Conservation (phyloP, 2,329 filamentous ascomycete genomes). For the Bipolaris gigantea region DNA sequence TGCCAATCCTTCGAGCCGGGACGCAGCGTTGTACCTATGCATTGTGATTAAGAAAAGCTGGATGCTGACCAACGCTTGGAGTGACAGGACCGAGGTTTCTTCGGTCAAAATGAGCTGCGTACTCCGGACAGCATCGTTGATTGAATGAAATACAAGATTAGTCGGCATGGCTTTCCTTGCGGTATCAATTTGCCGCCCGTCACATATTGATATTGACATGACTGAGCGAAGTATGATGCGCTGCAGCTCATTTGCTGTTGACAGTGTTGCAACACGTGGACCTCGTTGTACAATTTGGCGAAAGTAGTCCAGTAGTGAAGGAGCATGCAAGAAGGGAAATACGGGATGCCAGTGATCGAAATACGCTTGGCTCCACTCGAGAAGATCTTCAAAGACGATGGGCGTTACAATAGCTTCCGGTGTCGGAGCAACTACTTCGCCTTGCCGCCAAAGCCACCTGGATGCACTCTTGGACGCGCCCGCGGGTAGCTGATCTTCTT, state of each 20-base stretch:
- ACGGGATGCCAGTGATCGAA: slow-evolving; percentile 34
- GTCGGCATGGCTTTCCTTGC: slow-evolving; percentile 14
- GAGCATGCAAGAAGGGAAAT: slow-evolving; percentile 31
- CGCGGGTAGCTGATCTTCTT: slow-evolving; percentile 25
- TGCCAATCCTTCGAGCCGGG: slow-evolving; percentile 24
- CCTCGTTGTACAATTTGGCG: slow-evolving; percentile 9
- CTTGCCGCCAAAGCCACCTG: slow-evolving; percentile 24
- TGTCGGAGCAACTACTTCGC: slow-evolving; percentile 16
- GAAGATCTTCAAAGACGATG: slow-evolving; percentile 24
- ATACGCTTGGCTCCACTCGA: slow-evolving; percentile 33
- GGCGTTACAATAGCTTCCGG: slow-evolving; percentile 1
- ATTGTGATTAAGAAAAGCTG: slow-evolving; percentile 29
- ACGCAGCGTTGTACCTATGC: slow-evolving; percentile 32
- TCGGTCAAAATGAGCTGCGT: slow-evolving; percentile 20
- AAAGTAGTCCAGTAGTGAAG: slow-evolving; percentile 25
- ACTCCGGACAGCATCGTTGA: slow-evolving; percentile 27
- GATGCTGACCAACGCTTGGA: slow-evolving; percentile 29
- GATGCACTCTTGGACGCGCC: slow-evolving; percentile 25
- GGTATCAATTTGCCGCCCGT: slow-evolving; percentile 21
- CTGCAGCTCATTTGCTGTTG: slow-evolving; percentile 14
- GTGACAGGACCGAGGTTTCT: slow-evolving; percentile 27
- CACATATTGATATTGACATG: slow-evolving; percentile 27
- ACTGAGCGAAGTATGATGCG: slow-evolving; percentile 27
- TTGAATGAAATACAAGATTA: slow-evolving; percentile 21
- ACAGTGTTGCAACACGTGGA: background rate